These are phyloP conservation scores for Moesziomyces aphidis DNA, from an alignment of 1,284 basidiomycete genomes.

Conservation along the genomic window DNA sequence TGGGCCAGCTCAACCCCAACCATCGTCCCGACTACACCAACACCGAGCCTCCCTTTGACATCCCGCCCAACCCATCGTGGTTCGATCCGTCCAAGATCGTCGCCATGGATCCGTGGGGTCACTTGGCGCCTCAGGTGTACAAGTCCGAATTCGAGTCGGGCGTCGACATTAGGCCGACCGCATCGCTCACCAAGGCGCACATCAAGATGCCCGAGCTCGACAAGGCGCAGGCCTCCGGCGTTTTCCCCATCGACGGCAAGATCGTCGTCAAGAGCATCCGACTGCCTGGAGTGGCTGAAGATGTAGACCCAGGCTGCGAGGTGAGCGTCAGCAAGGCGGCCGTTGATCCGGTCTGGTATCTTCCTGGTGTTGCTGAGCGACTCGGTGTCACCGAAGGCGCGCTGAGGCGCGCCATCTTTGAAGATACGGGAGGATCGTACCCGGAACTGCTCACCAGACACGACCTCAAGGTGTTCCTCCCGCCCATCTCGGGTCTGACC, in stretches of 20 bases:
- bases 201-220: constrained; percentile 93
- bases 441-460: constrained; percentile 94
- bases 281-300: constrained; percentile 46
- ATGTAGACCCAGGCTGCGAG: constrained; percentile 81
- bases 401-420: constrained; percentile 88
- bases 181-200: constrained; percentile 82
- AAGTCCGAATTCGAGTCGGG: constrained; percentile 69
- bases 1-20: constrained; percentile 85
- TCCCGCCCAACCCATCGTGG: constrained; percentile 86
- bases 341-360: constrained; percentile 82
- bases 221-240: constrained; percentile 78
- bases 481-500: constrained; percentile 90
- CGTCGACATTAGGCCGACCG: constrained; percentile 57
- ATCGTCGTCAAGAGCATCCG: constrained; percentile 70
- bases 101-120: constrained; percentile 93
- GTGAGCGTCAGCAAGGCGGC: constrained; percentile 80
- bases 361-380: constrained; percentile 77
- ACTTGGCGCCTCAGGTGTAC: constrained; percentile 85
- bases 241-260: constrained; percentile 83
- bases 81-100: constrained; percentile 85
- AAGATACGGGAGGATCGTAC: constrained; percentile 93
- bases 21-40: constrained; percentile 74
- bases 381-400: constrained; percentile 76
- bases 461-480: constrained; percentile 93
- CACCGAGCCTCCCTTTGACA: constrained; percentile 87